These are phyloP conservation scores for Niebla homalea DNA, from an alignment of 495 filamentous ascomycete genomes.

Conservation along the genomic window DNA sequence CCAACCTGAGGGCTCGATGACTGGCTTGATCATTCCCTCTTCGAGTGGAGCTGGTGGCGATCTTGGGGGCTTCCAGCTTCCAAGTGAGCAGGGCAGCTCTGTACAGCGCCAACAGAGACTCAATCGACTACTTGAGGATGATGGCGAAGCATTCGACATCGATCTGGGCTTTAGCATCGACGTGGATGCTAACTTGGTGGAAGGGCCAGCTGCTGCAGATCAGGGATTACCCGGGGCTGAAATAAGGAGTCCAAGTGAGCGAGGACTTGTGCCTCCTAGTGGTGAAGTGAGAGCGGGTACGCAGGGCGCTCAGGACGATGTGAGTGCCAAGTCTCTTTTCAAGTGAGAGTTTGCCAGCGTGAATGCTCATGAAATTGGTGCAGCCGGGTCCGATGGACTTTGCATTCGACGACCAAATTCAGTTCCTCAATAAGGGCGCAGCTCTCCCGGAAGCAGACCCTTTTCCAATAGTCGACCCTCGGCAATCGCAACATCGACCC, in stretches of 20 bases:
- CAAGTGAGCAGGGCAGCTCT: conserved; percentile 23
- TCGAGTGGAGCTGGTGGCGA: conserved; percentile 20
- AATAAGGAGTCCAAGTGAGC: conserved; percentile 24
- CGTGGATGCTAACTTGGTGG: conserved; percentile 46
- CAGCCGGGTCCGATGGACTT: conserved; percentile 32
- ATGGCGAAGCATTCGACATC: conserved; percentile 38
- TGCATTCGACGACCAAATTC: conserved; percentile 23
- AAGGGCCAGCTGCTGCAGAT: conserved; percentile 13
- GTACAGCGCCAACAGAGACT: conserved; percentile 16
- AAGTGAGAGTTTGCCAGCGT: not conserved
- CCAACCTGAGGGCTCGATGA: conserved; percentile 13
- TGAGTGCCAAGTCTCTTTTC: not conserved
- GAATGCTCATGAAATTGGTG: conserved; percentile 12
- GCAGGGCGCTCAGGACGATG: not conserved
- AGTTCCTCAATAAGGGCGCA: conserved; percentile 21
- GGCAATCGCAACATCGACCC: conserved; percentile 4
- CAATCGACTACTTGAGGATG: conserved; percentile 22
- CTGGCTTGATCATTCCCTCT: conserved; percentile 17
- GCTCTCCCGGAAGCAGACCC: conserved; percentile 21
- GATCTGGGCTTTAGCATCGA: conserved; percentile 55
- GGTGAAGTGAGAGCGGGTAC: not conserved
- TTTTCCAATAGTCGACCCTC: conserved; percentile 15
- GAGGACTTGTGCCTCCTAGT: conserved; percentile 9
- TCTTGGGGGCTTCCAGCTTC: conserved; percentile 23
- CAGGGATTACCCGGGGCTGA: not conserved